Evolutionary conservation across 495 filamentous ascomycete genomes (phyloP).

Genomic region (Trichocladium uniseriatum): DNA sequence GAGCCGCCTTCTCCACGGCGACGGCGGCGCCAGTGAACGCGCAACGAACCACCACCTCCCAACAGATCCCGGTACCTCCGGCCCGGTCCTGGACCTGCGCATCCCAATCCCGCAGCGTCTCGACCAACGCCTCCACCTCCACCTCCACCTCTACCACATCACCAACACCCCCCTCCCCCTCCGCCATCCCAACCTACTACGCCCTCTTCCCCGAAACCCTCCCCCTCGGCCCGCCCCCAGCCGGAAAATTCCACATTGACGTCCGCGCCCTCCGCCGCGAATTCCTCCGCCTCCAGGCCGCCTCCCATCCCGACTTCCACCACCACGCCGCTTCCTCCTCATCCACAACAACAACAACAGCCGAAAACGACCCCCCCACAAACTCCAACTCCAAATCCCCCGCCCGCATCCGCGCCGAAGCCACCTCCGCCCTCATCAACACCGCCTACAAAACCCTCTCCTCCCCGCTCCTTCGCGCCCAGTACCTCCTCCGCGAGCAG

Average conservation of each 20-base stretch:
- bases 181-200: slow-evolving; percentile 48
- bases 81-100: too few relatives aligned
- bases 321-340: slow-evolving; percentile 27
- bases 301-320: slow-evolving; percentile 77
- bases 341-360: neutral
- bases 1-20: neutral
- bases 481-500: slow-evolving; percentile 63
- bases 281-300: slow-evolving; percentile 73
- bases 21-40: neutral
- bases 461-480: slow-evolving; percentile 66
- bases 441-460: slow-evolving; percentile 77
- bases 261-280: slow-evolving; percentile 60
- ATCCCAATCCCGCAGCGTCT: neutral
- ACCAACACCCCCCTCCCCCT: neutral
- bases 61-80: neutral
- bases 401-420: slow-evolving; percentile 47
- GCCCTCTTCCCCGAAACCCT: slow-evolving; percentile 79
- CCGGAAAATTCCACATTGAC: slow-evolving; percentile 66
- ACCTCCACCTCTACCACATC: neutral
- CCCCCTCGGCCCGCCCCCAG: slow-evolving; percentile 70
- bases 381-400: slow-evolving; percentile 18
- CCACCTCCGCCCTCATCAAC: slow-evolving; percentile 69
- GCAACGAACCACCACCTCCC: neutral
- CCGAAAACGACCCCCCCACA: neutral
- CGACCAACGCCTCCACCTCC: slow-evolving; percentile 5